Evolutionary conservation across 176 grass and related monocot genomes (phyloP).

Genomic region (Thalia dealbata): DNA sequence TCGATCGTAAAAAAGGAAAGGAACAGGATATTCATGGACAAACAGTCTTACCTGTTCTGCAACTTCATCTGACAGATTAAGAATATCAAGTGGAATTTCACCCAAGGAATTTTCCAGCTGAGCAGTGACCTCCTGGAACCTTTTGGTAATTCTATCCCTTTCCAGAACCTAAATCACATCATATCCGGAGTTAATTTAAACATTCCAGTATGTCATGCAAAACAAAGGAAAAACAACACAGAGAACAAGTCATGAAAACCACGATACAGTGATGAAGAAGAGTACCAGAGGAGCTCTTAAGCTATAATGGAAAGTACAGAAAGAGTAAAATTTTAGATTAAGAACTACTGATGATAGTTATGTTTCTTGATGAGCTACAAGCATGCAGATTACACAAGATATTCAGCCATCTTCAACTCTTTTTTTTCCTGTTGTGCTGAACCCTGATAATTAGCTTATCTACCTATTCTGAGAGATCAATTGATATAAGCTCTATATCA

Average conservation of each 20-base stretch:
- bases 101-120: constrained; percentile 63
- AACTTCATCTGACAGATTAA: constrained; percentile 92
- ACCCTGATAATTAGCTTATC: too few species aligned
- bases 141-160: constrained; percentile 62
- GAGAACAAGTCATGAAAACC: too few species aligned
- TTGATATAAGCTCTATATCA: too few species aligned
- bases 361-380: background rate
- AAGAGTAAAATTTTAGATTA: too few species aligned
- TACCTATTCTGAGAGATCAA: too few species aligned
- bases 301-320: background rate
- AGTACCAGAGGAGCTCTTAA: background rate
- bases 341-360: too few species aligned
- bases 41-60: constrained; percentile 67
- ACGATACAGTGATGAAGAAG: background rate
- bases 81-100: constrained; percentile 66
- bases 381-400: too few species aligned
- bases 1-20: background rate
- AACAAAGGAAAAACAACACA: background rate
- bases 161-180: constrained; percentile 44
- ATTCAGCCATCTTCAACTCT: too few species aligned
- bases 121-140: constrained; percentile 58
- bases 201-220: background rate
- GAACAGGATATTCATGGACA: background rate
- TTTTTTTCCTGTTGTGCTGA: too few species aligned
- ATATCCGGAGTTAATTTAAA: background rate